A percentile compares a stretch with the other conserved stretches of the same genome.
Evolutionary conservation across 768 basidiomycete genomes (phyloP).

Genomic region (Russula ochroleuca): DNA sequence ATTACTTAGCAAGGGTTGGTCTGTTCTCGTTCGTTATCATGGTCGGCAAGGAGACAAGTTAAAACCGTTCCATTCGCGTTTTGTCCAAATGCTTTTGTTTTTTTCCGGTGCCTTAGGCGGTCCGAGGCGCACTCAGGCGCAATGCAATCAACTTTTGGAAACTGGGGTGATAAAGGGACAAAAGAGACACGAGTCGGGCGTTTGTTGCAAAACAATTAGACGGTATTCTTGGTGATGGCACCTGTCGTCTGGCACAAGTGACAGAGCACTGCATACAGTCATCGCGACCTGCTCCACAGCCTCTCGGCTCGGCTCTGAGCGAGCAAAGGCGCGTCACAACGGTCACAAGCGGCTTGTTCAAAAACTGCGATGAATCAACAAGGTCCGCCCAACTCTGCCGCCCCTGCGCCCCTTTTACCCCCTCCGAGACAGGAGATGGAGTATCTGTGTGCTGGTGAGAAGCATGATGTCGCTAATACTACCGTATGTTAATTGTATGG

Average conservation of each 20-base stretch:
- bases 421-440: slow-evolving; percentile 65
- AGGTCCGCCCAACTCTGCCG: slow-evolving; percentile 33
- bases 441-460: slow-evolving; percentile 77
- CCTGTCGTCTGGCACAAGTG: not conserved
- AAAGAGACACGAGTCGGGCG: too few relatives aligned
- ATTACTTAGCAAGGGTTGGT: slow-evolving; percentile 15
- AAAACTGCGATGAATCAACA: slow-evolving; percentile 42
- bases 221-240: not conserved
- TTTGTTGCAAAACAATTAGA: slow-evolving; percentile 10
- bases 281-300: too few relatives aligned
- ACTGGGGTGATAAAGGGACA: not conserved
- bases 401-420: slow-evolving; percentile 35
- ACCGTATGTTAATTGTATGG: not conserved
- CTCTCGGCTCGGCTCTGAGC: too few relatives aligned
- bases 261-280: not conserved
- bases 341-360: slow-evolving; percentile 30
- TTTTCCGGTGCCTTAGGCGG: not conserved
- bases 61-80: slow-evolving; percentile 2
- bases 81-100: not conserved
- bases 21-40: slow-evolving; percentile 15
- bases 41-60: slow-evolving; percentile 30
- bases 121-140: not conserved
- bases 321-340: slow-evolving; percentile 23
- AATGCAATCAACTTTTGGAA: not conserved
- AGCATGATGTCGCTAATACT: not conserved